Percentiles rank a stretch among this genome's conserved stretches.
phyloP scores from a whole-genome alignment of 495 filamentous ascomycete species.

The Umbilicaria muhlenbergii region DNA sequence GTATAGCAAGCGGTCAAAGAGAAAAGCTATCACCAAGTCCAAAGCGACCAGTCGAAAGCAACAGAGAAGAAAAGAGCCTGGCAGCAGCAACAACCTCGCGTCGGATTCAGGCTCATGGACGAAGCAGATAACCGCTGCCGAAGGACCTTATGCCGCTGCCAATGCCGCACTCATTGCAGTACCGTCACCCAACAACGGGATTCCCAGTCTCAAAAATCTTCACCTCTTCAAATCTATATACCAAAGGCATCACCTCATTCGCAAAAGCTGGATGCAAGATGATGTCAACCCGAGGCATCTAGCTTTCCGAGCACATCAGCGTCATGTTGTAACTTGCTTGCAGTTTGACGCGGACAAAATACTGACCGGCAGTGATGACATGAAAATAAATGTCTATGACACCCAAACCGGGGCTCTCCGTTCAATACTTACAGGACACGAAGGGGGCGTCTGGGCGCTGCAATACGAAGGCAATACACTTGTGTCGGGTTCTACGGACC shows the following conservation, averaged over 20 bases:
- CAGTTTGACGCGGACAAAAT: constrained; percentile 98
- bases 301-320: constrained; percentile 86
- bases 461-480: constrained; percentile 91
- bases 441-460: constrained; percentile 95
- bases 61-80: constrained; percentile 11
- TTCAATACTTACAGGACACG: constrained; percentile 75
- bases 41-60: constrained; percentile 17
- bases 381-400: constrained; percentile 95
- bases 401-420: constrained; percentile 83
- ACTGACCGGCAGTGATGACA: constrained; percentile 93
- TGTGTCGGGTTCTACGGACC: constrained; percentile 92
- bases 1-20: constrained; percentile 32
- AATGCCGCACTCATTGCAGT: constrained; percentile 66
- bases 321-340: constrained; percentile 93
- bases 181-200: constrained; percentile 64
- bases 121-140: constrained; percentile 29
- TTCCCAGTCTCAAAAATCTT: constrained; percentile 60
- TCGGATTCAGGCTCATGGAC: constrained; percentile 28
- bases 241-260: constrained; percentile 75
- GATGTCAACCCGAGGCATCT: constrained; percentile 82
- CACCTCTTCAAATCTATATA: constrained; percentile 97
- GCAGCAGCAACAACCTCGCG: neutral
- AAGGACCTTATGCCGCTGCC: constrained; percentile 77
- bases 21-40: constrained; percentile 23
- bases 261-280: constrained; percentile 76